A percentile compares a stretch with the other conserved stretches of the same genome.
These are phyloP conservation scores for Claviceps sp. DNA, from an alignment of 2,329 filamentous ascomycete genomes.

Conservation along the genomic window DNA sequence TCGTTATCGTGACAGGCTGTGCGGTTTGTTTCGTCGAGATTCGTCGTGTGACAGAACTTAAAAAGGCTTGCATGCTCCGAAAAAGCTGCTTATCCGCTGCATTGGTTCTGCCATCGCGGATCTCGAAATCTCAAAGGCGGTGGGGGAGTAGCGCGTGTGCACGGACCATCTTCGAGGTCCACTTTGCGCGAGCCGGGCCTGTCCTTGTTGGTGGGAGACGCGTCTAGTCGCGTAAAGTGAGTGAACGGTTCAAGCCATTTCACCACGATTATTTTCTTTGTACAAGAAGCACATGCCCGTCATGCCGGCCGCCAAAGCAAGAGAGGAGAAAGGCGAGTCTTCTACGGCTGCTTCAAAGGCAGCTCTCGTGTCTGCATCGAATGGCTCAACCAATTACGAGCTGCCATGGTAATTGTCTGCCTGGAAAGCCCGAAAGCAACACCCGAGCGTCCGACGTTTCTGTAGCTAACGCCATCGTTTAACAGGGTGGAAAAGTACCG, in stretches of 20 bases:
- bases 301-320: slow-evolving; percentile 35
- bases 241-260: slow-evolving; percentile 5
- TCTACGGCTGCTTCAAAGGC: slow-evolving; percentile 47
- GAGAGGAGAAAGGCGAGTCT: slow-evolving; percentile 44
- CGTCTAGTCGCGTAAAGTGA: slow-evolving; percentile 27
- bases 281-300: slow-evolving; percentile 19
- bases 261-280: slow-evolving; percentile 5
- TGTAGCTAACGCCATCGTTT: not conserved
- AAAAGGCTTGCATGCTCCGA: slow-evolving; percentile 2
- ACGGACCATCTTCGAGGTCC: slow-evolving; percentile 13
- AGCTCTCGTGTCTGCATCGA: slow-evolving; percentile 35
- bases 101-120: slow-evolving; percentile 4
- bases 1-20: not conserved
- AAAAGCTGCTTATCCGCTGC: slow-evolving; percentile 5
- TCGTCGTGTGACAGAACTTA: not conserved
- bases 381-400: slow-evolving; percentile 50
- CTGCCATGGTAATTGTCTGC: slow-evolving; percentile 52
- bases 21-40: not conserved
- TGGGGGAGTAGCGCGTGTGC: slow-evolving; percentile 13
- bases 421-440: not conserved
- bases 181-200: not conserved
- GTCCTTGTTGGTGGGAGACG: slow-evolving; percentile 11
- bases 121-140: slow-evolving; percentile 13
- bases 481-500: slow-evolving; percentile 95
- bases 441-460: too few species aligned